A percentile compares a stretch with the other conserved stretches of the same genome.
phyloP scores from a whole-genome alignment of 169 alveolate species.

The Eimeria acervulina region DNA sequence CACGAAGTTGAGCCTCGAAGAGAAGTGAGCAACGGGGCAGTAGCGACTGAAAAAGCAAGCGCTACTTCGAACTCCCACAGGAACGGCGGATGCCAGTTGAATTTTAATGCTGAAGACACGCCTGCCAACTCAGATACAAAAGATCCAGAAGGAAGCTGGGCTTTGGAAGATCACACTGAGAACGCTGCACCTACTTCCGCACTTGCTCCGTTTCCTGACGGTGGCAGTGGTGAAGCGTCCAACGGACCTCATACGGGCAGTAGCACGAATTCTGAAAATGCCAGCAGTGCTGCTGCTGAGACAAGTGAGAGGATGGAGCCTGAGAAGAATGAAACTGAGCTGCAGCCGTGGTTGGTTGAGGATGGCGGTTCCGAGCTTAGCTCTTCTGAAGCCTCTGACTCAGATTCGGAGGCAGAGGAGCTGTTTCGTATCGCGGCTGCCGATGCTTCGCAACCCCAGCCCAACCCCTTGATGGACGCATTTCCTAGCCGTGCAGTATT shows the following conservation, averaged over 20 bases:
- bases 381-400: conserved; percentile 38
- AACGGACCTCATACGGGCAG: not conserved
- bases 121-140: not conserved
- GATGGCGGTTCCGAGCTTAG: conserved; percentile 54
- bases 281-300: not conserved
- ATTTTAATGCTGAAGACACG: not conserved
- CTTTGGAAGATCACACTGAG: not conserved
- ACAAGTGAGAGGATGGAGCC: not conserved
- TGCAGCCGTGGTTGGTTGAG: conserved; percentile 1
- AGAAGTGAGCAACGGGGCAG: not conserved
- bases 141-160: not conserved
- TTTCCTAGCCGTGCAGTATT: conserved; percentile 76
- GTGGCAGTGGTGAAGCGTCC: not conserved
- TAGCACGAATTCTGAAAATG: not conserved
- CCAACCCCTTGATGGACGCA: conserved; percentile 69
- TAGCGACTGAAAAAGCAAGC: not conserved
- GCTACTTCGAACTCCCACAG: not conserved
- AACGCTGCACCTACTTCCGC: not conserved
- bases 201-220: not conserved
- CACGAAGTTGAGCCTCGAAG: not conserved
- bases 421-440: conserved; percentile 29
- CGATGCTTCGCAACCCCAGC: conserved; percentile 63
- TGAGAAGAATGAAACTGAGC: not conserved
- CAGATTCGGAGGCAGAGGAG: conserved; percentile 46
- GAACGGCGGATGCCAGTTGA: not conserved